Evolutionary conservation across 306 rosid species (phyloP), one percentile per base, ranked within the genome.

Genomic region (Inga oerstediana): DNA sequence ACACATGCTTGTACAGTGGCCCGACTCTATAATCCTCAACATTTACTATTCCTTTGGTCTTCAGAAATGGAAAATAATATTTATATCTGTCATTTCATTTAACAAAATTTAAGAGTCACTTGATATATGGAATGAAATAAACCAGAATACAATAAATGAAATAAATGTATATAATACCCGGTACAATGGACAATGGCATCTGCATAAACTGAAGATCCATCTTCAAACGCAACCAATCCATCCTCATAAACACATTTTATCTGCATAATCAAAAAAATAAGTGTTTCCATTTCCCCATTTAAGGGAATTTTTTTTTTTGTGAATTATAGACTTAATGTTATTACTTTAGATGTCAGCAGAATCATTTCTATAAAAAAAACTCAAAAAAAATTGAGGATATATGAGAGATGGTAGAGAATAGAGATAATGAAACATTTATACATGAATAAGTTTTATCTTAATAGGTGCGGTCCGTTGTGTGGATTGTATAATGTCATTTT

Each of bases 161-260:
- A 56, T 5, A 52, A 51, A 52, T 52, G 24, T 54, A 54, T 24
- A 59, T 68, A 11, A 3, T 85, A 85, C 88, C 88, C 88, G 7
- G 88, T 81, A n/a, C 88, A 85, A 51, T 85, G 76, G 75, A 85
- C 52, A 43, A 85, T 65, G 77, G 64, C 39, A 65, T 85, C 85
- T 43, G 88, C 88, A 41, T 30, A 77, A 66, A 85, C 54, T 19
- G 88, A 81, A 7, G 80, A 72, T 64, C 88, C 88, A 81, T 85
- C 85, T 65, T 85, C 74, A 81, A 85, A 85, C 58, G 43, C 37
- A 54, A 85, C 65, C 66, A 73, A 52, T 27, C 85, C 71, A 78
- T 85, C 85, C 73, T 81, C 77, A n/a, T 71, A 16, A 19, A 73
- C 83, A 54, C 74, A 66, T 73, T 85, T 80, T 70, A 85, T 76